Percentiles rank a stretch among this genome's conserved stretches.
These are phyloP conservation scores for Diaporthe velutina DNA, from an alignment of 2,329 filamentous ascomycete genomes.

Conservation along the genomic window DNA sequence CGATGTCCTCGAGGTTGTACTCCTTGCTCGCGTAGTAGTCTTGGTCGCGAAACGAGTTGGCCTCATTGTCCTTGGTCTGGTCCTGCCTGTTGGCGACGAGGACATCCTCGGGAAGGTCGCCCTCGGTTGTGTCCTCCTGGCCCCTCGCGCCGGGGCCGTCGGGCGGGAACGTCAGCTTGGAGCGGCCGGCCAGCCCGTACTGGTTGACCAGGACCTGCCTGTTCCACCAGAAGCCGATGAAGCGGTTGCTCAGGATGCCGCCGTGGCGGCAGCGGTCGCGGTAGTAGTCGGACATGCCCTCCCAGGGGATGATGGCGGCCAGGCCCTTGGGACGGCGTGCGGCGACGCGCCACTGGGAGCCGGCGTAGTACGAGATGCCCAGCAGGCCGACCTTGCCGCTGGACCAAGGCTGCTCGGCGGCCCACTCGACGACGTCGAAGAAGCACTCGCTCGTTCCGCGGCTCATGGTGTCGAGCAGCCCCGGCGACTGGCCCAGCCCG, in stretches of 20 bases:
- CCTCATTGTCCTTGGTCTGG: conserved; percentile 60
- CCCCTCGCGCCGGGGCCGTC: conserved; percentile 47
- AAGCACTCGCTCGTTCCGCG: conserved; percentile 61
- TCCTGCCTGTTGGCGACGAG: conserved; percentile 62
- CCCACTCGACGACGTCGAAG: conserved; percentile 64
- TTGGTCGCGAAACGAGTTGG: conserved; percentile 71
- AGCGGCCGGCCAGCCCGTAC: conserved; percentile 65
- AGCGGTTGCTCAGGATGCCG: conserved; percentile 69
- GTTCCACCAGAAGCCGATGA: conserved; percentile 77
- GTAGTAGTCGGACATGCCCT: conserved; percentile 68
- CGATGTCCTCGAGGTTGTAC: conserved; percentile 73
- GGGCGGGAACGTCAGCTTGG: conserved; percentile 47
- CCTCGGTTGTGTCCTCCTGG: conserved; percentile 67
- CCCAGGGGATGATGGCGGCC: conserved; percentile 63
- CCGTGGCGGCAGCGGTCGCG: conserved; percentile 71
- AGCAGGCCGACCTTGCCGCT: conserved; percentile 62
- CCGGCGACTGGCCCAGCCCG: conserved; percentile 61
- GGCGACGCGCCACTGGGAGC: conserved; percentile 62
- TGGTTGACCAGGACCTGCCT: conserved; percentile 76
- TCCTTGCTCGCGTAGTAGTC: conserved; percentile 75
- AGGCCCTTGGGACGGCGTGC: conserved; percentile 60
- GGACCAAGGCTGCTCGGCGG: conserved; percentile 60
- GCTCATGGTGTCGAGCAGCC: conserved; percentile 64
- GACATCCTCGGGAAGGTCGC: conserved; percentile 66
- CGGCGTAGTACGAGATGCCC: conserved; percentile 63